Evolutionary conservation across 2,329 filamentous ascomycete genomes (phyloP).

Genomic region (Didymella lethalis): DNA sequence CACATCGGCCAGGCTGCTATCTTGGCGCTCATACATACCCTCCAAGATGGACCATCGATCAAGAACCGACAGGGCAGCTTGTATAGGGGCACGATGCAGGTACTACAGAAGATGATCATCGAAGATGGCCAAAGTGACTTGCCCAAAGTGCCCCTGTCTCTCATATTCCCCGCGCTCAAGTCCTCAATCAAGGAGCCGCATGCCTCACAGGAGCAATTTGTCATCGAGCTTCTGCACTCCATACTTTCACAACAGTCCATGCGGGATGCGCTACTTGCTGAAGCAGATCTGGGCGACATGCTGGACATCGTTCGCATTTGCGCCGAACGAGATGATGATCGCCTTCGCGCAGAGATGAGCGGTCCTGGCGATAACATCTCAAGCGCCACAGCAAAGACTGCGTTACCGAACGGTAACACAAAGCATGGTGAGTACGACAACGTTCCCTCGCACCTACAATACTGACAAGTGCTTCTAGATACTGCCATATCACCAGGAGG

Average conservation of each 20-base stretch:
- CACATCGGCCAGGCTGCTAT: conserved; percentile 76
- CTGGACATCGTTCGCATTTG: conserved; percentile 68
- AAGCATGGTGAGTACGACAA: conserved; percentile 9
- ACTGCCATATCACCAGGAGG: conserved; percentile 25
- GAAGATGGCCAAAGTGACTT: conserved; percentile 45
- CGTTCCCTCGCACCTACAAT: background rate
- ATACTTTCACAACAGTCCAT: conserved; percentile 58
- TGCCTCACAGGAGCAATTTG: conserved; percentile 51
- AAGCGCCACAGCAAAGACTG: conserved; percentile 40
- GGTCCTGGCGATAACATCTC: conserved; percentile 31
- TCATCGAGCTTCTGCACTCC: conserved; percentile 59
- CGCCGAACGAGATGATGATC: conserved; percentile 44
- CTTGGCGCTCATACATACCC: conserved; percentile 68
- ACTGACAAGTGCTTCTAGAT: background rate
- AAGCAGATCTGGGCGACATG: conserved; percentile 71
- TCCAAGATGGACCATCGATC: conserved; percentile 38
- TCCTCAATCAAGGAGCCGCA: conserved; percentile 41
- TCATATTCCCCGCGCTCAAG: conserved; percentile 47
- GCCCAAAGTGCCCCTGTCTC: conserved; percentile 45
- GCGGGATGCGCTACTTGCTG: conserved; percentile 65
- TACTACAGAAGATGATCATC: conserved; percentile 43
- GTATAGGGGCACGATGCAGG: conserved; percentile 42
- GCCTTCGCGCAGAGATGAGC: conserved; percentile 25
- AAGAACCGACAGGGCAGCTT: conserved; percentile 36
- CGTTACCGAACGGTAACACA: conserved; percentile 19